phyloP scores from a whole-genome alignment of 805 yeast species.

The Starmerella bacillaris region DNA sequence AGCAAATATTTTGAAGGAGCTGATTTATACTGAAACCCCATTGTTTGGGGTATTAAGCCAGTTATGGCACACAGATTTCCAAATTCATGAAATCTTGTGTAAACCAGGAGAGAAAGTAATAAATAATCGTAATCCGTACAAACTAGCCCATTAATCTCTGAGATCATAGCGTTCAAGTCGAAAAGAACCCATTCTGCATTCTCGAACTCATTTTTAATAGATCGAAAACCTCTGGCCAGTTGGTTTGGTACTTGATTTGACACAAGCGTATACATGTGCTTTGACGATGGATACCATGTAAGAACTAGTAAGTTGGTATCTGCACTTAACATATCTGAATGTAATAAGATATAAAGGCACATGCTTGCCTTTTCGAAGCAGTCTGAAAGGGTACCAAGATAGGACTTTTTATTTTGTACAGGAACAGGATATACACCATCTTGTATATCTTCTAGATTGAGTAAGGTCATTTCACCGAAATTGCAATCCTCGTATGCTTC shows the following conservation, averaged over 20 bases:
- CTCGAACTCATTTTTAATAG: constrained; percentile 12
- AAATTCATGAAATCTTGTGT: constrained; percentile 17
- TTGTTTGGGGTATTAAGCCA: constrained; percentile 19
- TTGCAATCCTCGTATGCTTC: constrained; percentile 23
- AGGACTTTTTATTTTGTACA: background rate
- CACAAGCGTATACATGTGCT: background rate
- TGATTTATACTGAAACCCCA: constrained; percentile 14
- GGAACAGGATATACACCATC: constrained; percentile 8
- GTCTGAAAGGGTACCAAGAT: background rate
- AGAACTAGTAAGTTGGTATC: constrained; percentile 5
- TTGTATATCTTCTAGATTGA: constrained; percentile 14
- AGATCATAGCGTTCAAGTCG: constrained; percentile 1
- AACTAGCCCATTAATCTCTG: background rate
- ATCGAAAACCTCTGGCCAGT: constrained; percentile 16
- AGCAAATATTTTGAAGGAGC: constrained; percentile 20
- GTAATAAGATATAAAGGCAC: constrained; percentile 11
- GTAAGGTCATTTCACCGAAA: constrained; percentile 20
- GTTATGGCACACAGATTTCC: constrained; percentile 23
- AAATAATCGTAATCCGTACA: constrained; percentile 18
- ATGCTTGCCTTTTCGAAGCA: constrained; percentile 13
- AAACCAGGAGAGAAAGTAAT: constrained; percentile 19
- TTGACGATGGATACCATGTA: constrained; percentile 11
- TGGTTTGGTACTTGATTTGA: constrained; percentile 12
- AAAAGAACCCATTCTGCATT: constrained; percentile 10
- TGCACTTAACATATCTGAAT: background rate